Base-by-base conservation (phyloP, 2,329 filamentous ascomycete genomes). In the Aschersonia sp. region DNA sequence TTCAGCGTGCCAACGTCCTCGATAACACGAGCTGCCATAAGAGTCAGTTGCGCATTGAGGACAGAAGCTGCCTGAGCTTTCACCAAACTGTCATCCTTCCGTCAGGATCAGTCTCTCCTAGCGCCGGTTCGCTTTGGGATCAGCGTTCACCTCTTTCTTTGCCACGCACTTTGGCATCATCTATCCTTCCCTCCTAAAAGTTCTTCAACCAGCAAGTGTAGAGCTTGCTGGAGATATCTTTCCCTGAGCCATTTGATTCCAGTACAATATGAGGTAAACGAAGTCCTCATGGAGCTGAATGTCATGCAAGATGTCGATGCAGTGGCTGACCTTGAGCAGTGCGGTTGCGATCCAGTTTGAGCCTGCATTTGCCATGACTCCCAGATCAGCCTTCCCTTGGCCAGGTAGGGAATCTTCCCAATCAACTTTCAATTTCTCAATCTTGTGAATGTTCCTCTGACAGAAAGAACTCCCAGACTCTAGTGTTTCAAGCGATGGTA, bases 311-410 rank as follows among this genome's bases (percentile, higher is more conserved):
- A 9, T 11, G 11, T 14, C n/a, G 40, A 14, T 14, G 9, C 35
- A 41, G 9, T 12, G n/a, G 14, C 40, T 14, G 40, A 7, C 40
- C 40, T 7, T 5, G 14, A 49, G 40, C 51, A 71, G 68, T 57
- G 66, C 72, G 58, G 67, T 74, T 53, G 71, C 72, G 53, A 62
- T 72, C 46, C 66, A 72, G 49, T 76, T 71, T 59, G 72, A 76
- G 54, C 64, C 70, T 30, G 62, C 66, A 53, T 73, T 74, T 57
- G 64, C 63, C 52, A 74, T 76, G 70, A 72, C 70, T 46, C 65
- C 66, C 46, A 66, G 72, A 57, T 68, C 71, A 41, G 63, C 68
- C 31, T 75, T 70, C 53, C 64, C 66, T 43, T 77, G 74, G 74
- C 70, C 68, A 54, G 67, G 69, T 71, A 65, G 22, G 32, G 43